Evolutionary conservation across 345 rosid genomes (phyloP), one percentile per base, ranked within the genome.

Genomic region (Limnanthes douglasii): DNA sequence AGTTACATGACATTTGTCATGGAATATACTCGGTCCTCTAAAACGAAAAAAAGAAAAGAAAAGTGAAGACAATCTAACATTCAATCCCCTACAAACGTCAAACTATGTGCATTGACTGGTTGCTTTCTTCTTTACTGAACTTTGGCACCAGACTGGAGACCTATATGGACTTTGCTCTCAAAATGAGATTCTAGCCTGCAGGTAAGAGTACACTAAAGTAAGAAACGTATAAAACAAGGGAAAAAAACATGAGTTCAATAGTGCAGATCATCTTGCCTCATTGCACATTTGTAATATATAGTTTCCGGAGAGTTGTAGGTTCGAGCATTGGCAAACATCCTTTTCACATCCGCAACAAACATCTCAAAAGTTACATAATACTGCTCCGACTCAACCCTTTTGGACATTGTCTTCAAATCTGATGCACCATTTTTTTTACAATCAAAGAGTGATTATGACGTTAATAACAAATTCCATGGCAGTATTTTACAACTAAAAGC

Each of bases 311-410:
- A 75, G 60, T 92, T 92, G 60, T 85, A 92, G 9, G 84, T 68
- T 31, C 90, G 72, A 34, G 95, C 90, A 54, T 92, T 85, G 18
- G 66, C 60, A 59, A 82, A 85, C 96, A 92, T 92, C 54, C 96
- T 59, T 74, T 76, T 92, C 42, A 55, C 96, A 55, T 92, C 99
- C 7, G 93, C 90, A 16, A 78, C 56, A 59, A 92, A 92, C 99
- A 85, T 92, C 58, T 92, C 99, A 8, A 92, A 56, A 0, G 99
- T 92, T 23, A 78, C 84, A 24, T 92, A 85, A 46, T 78, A 92
- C 62, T 73, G 95, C 57, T 85, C 99, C 0, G 96, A 78, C 46
- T 92, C 99, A 28, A 85, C 93, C 53, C 96, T 69, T 62, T 78
- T 92, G 0, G 73, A 56, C 75, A 85, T 75, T 13, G 94, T 86